phyloP scores from a whole-genome alignment of 2,329 filamentous ascomycete species.

The Stachybotrys echinatus region DNA sequence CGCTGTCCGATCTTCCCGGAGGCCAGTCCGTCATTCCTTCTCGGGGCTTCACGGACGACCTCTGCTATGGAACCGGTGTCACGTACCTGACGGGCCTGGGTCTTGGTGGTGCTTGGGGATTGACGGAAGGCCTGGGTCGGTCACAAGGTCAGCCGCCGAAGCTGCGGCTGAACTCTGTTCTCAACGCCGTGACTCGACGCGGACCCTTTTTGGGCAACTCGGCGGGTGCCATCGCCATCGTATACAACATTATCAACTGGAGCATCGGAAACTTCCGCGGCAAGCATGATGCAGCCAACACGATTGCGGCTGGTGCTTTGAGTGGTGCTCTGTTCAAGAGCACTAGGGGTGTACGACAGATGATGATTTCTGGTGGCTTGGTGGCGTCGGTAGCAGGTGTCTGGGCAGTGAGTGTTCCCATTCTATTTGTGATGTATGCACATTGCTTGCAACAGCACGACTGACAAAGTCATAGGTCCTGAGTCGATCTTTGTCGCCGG shows the following conservation, averaged over 20 bases:
- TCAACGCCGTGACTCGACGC: constrained; percentile 89
- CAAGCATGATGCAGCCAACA: constrained; percentile 87
- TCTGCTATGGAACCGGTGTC: constrained; percentile 94
- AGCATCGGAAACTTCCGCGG: constrained; percentile 73
- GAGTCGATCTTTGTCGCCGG: constrained; percentile 12
- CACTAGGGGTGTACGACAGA: constrained; percentile 81
- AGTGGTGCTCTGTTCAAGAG: constrained; percentile 97
- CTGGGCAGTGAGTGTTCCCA: constrained; percentile 70
- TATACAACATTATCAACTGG: constrained; percentile 92
- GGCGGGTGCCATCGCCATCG: constrained; percentile 89
- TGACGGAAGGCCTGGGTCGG: constrained; percentile 82
- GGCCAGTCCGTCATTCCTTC: constrained; percentile 85
- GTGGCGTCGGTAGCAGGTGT: constrained; percentile 78
- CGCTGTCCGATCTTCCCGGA: constrained; percentile 80
- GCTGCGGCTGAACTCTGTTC: constrained; percentile 85
- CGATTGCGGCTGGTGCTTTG: constrained; percentile 74
- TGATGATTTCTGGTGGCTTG: constrained; percentile 90
- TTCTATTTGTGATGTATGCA: not conserved
- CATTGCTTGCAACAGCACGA: not conserved
- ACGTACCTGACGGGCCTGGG: constrained; percentile 87
- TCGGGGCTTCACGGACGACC: constrained; percentile 94
- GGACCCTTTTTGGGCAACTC: constrained; percentile 96
- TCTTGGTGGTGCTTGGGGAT: constrained; percentile 84
- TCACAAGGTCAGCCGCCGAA: constrained; percentile 77
- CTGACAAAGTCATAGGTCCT: constrained; percentile 5